These are phyloP conservation scores for Thymus quinquecostatus DNA, from an alignment of 257 asterid genomes.

Conservation along the genomic window DNA sequence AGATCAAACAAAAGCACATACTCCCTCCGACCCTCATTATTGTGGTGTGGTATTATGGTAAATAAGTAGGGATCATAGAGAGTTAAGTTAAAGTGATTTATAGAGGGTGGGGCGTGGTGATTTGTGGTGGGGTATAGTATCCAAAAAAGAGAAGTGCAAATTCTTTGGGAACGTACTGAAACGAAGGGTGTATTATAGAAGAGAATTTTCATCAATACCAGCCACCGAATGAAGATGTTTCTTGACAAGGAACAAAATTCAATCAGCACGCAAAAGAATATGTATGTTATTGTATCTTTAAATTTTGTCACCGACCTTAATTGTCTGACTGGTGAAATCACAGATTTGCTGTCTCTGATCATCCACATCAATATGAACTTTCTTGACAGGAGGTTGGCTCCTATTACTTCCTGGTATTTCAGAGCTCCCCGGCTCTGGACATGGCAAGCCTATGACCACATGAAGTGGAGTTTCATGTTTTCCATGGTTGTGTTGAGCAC, in stretches of 20 bases:
- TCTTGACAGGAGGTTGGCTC: slow-evolving; percentile 34
- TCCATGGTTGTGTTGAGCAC: slow-evolving; percentile 37
- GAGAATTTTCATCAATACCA: not conserved
- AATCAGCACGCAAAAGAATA: slow-evolving; percentile 20
- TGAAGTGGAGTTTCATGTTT: slow-evolving; percentile 39
- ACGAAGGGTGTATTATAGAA: not conserved
- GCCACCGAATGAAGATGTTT: not conserved
- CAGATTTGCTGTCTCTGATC: slow-evolving; percentile 36
- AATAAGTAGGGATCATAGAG: too few species aligned
- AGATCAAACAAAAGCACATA: not conserved
- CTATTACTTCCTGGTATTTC: slow-evolving; percentile 36
- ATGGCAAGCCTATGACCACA: slow-evolving; percentile 66
- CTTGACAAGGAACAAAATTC: slow-evolving; percentile 2
- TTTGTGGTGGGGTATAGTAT: too few species aligned
- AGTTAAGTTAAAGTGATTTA: too few species aligned
- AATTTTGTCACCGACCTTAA: slow-evolving; percentile 55
- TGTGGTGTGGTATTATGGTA: too few species aligned
- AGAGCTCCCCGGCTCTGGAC: slow-evolving; percentile 47
- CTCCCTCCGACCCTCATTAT: too few species aligned
- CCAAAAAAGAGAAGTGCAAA: too few species aligned
- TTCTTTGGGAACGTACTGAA: too few species aligned
- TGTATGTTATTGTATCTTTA: slow-evolving; percentile 22
- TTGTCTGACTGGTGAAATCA: slow-evolving; percentile 31
- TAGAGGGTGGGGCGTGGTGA: too few species aligned
- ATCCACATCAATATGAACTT: slow-evolving; percentile 33